These are phyloP conservation scores for Pichia manshurica DNA, from an alignment of 805 yeast species.

Conservation along the genomic window DNA sequence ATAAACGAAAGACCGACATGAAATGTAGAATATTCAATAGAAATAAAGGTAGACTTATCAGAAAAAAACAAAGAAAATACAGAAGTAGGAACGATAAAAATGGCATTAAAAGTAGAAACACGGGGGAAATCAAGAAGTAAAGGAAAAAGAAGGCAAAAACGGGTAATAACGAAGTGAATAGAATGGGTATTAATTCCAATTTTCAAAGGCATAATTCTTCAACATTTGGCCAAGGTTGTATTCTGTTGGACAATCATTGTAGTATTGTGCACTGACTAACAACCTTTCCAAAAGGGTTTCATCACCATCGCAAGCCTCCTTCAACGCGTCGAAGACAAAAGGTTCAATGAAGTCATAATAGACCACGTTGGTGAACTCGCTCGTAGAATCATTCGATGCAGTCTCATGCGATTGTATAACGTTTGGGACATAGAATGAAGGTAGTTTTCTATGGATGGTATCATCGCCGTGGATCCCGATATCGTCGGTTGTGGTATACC, in stretches of 20 bases:
- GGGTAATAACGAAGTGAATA: neutral
- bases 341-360: conserved; percentile 69
- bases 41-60: too few relatives aligned
- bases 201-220: conserved; percentile 33
- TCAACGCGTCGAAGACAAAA: conserved; percentile 23
- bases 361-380: conserved; percentile 54
- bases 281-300: conserved; percentile 14
- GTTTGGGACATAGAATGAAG: conserved; percentile 64
- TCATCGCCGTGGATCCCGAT: conserved; percentile 86
- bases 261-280: conserved; percentile 15
- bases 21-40: too few relatives aligned
- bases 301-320: conserved; percentile 18
- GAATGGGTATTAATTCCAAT: conserved; percentile 24
- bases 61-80: too few relatives aligned
- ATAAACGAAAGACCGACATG: too few relatives aligned
- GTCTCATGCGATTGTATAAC: conserved; percentile 54
- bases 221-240: conserved; percentile 40
- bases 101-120: neutral
- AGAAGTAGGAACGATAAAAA: neutral
- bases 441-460: conserved; percentile 56
- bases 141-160: neutral
- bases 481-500: conserved; percentile 82
- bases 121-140: neutral
- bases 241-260: conserved; percentile 33
- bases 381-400: conserved; percentile 17